Evolutionary conservation across 441 rosid species (phyloP).

Genomic region (Isatis lusitanica): DNA sequence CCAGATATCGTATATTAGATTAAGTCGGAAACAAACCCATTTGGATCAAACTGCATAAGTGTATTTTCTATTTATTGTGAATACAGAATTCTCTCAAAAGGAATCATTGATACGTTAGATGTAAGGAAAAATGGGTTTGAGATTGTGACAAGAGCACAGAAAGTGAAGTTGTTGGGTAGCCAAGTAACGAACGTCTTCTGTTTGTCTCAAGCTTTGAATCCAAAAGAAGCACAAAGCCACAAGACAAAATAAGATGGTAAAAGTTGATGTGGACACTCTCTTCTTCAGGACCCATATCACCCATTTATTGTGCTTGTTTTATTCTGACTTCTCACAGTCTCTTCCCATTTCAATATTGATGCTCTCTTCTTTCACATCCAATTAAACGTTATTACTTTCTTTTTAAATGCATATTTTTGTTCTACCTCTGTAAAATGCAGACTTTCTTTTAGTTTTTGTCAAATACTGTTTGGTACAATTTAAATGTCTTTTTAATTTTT

Average conservation of each 20-base stretch:
- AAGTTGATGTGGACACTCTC: slow-evolving; percentile 31
- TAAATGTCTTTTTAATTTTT: neutral
- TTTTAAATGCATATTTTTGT: neutral
- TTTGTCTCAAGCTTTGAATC: slow-evolving; percentile 32
- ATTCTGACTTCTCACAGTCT: slow-evolving; percentile 25
- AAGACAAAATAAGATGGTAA: slow-evolving; percentile 23
- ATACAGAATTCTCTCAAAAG: neutral
- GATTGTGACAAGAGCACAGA: slow-evolving; percentile 38
- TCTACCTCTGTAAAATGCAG: slow-evolving; percentile 4
- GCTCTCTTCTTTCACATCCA: slow-evolving; percentile 32
- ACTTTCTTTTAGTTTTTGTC: neutral
- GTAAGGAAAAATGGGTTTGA: slow-evolving; percentile 22
- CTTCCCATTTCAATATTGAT: slow-evolving; percentile 31
- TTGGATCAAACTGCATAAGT: neutral
- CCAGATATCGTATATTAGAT: neutral
- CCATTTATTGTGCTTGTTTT: slow-evolving; percentile 28
- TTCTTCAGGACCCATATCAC: slow-evolving; percentile 34
- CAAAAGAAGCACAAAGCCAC: slow-evolving; percentile 24
- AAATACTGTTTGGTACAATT: neutral
- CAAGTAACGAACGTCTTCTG: slow-evolving; percentile 32
- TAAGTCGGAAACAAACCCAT: neutral
- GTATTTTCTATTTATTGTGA: neutral
- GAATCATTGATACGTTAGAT: slow-evolving; percentile 25
- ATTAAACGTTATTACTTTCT: slow-evolving; percentile 5
- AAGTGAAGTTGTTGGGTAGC: slow-evolving; percentile 36